Percentiles rank a stretch among this genome's conserved stretches.
phyloP scores from a whole-genome alignment of 352 stramenopile genomes.

The Phytophthora capsici region DNA sequence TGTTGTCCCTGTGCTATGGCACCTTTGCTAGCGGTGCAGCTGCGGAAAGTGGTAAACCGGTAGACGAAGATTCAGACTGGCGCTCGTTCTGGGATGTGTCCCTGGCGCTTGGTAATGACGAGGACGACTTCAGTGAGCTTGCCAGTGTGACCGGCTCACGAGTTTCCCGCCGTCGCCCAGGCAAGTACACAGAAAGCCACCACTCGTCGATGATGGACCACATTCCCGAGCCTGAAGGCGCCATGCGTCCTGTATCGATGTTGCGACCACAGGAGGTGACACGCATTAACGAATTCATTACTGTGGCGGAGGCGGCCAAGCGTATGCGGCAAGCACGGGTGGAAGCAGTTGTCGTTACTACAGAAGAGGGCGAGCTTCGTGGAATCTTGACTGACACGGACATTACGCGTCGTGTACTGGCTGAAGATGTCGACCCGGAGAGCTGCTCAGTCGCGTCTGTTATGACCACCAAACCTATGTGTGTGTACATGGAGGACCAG shows the following conservation, averaged over 20 bases:
- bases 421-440: constrained; percentile 82
- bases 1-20: constrained; percentile 89
- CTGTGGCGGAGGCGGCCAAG: constrained; percentile 81
- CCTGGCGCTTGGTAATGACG: constrained; percentile 73
- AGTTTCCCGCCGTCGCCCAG: constrained; percentile 44
- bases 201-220: constrained; percentile 55
- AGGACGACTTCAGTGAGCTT: constrained; percentile 80
- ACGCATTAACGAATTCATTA: constrained; percentile 88
- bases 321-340: constrained; percentile 84
- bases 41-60: constrained; percentile 43
- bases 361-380: constrained; percentile 78
- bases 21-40: constrained; percentile 79
- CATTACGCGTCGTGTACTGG: constrained; percentile 83
- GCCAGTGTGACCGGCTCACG: constrained; percentile 66
- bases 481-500: constrained; percentile 80
- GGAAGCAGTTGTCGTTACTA: constrained; percentile 88
- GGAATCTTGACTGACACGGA: constrained; percentile 90
- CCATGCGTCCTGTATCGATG: constrained; percentile 80
- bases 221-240: constrained; percentile 64
- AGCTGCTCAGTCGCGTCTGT: constrained; percentile 80
- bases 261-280: constrained; percentile 81
- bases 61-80: constrained; percentile 77
- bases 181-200: constrained; percentile 47
- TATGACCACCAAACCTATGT: constrained; percentile 87
- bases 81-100: constrained; percentile 91